phyloP scores from a whole-genome alignment of 2,329 filamentous ascomycete genomes.

The Xylaria sp. region DNA sequence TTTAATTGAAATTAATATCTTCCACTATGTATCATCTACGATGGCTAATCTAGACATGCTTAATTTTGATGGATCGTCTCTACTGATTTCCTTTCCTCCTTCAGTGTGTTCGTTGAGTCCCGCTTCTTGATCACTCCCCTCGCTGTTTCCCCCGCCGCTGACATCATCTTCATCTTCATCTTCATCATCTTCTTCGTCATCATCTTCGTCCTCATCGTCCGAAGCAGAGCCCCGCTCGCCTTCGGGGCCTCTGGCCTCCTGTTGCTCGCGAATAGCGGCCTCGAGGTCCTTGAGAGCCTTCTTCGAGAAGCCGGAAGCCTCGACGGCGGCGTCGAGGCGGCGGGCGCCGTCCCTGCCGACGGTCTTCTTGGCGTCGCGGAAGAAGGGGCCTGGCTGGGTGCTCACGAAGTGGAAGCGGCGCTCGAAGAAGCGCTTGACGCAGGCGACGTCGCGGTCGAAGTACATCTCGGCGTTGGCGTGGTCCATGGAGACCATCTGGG shows the following conservation, averaged over 20 bases:
- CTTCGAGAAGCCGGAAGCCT: slow-evolving; percentile 94
- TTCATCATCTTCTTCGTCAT: slow-evolving; percentile 50
- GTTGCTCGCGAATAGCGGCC: slow-evolving; percentile 85
- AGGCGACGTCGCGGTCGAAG: slow-evolving; percentile 95
- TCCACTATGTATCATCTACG: slow-evolving; percentile 43
- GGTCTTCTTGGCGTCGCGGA: slow-evolving; percentile 82
- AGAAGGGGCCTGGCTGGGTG: slow-evolving; percentile 85
- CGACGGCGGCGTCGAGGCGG: slow-evolving; percentile 86
- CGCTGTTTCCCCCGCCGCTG: slow-evolving; percentile 42
- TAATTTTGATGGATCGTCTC: slow-evolving; percentile 26
- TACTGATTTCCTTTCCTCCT: slow-evolving; percentile 9
- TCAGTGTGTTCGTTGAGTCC: slow-evolving; percentile 25
- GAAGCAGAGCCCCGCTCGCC: slow-evolving; percentile 54
- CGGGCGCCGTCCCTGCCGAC: slow-evolving; percentile 72
- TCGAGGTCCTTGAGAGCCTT: slow-evolving; percentile 97
- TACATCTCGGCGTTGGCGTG: slow-evolving; percentile 96
- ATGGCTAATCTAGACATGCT: slow-evolving; percentile 45
- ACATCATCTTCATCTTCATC: slow-evolving; percentile 49
- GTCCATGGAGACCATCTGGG: slow-evolving; percentile 96
- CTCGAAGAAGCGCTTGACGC: slow-evolving; percentile 94
- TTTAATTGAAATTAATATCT: slow-evolving; percentile 17
- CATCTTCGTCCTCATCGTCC: slow-evolving; percentile 50
- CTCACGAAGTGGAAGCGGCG: slow-evolving; percentile 88
- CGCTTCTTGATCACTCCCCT: slow-evolving; percentile 45
- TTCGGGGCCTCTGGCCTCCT: slow-evolving; percentile 57